Evolutionary conservation across 2,329 filamentous ascomycete species (phyloP), one percentile per base, ranked within the genome.

Genomic region (Pseudocercospora macadamiae): DNA sequence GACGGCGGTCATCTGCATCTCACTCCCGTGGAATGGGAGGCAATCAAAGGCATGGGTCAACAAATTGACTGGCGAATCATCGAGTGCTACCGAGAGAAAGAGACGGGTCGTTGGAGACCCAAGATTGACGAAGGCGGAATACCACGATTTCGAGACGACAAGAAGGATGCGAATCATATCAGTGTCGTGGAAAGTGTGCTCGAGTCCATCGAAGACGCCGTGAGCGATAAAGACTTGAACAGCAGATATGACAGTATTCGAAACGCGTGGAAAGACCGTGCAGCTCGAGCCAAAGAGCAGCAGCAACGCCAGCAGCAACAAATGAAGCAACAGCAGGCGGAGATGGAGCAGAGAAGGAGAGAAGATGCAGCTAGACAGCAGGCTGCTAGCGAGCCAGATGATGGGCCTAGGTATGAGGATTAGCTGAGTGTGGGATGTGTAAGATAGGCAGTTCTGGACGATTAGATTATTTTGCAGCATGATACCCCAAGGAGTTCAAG

Each of bases 141-240:
- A 18, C 88, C 95, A 67, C 87, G 93, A 26, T 93, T 97, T 75
- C 84, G 95, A 53, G 93, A 97, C 70, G 95, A 99, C 75, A 99
- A 99, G 77, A 80, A 82, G 25, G 89, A 96, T 66, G 92, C 90
- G 0, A 99, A 99, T 70, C 93, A 97, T 75, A 88, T 90, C 60
- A 87, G 80, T 16, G 93, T 90, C 0, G 91, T 97, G 1, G 81
- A 87, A 23, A 96, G 89, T 72, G 95, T 99, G 3, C 82, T 97
- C 59, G 88, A 93, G 64, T 96, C 91, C 74, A 97, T 99, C 67
- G 83, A 86, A 61, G 91, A 97, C 69, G 87, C 86, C 1, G 91
- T 99, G 9, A 89, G 86, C 0, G 86, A 96, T 75, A 82, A 90
- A 57, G 92, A 99, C 70, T 80, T 99, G 30, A 82, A 93, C 45